Percentiles rank a stretch among this genome's conserved stretches.
These are phyloP conservation scores for Beauveria medogensis DNA, from an alignment of 2,329 filamentous ascomycete genomes.

Conservation along the genomic window DNA sequence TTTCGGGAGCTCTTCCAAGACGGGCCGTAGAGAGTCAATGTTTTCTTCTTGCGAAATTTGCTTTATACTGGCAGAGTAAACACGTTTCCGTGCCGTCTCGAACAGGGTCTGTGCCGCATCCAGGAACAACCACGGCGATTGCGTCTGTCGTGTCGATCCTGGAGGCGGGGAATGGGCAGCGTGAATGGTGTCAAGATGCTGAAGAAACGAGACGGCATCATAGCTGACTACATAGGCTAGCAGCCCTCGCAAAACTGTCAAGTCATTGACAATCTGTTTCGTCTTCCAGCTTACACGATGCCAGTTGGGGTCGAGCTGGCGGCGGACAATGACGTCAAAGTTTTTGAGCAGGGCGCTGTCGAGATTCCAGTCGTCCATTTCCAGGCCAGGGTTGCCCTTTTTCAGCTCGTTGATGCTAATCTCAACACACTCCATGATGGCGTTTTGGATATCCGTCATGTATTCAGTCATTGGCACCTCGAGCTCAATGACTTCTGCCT, in stretches of 20 bases:
- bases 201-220: constrained; percentile 84
- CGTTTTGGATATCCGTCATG: constrained; percentile 90
- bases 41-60: constrained; percentile 37
- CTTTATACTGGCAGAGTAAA: constrained; percentile 66
- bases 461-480: constrained; percentile 92
- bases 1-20: constrained; percentile 91
- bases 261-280: constrained; percentile 84
- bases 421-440: constrained; percentile 92
- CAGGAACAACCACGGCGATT: constrained; percentile 92
- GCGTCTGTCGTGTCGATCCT: constrained; percentile 77
- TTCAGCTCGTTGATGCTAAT: constrained; percentile 89
- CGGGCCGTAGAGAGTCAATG: constrained; percentile 61
- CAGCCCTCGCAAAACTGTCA: constrained; percentile 75
- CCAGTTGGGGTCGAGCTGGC: constrained; percentile 94
- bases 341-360: constrained; percentile 88
- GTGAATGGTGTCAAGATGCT: constrained; percentile 89
- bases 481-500: constrained; percentile 93
- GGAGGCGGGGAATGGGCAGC: constrained; percentile 83
- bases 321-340: constrained; percentile 80
- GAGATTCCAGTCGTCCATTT: constrained; percentile 95
- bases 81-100: constrained; percentile 76
- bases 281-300: constrained; percentile 94
- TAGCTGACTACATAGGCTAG: constrained; percentile 76
- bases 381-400: constrained; percentile 79
- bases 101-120: constrained; percentile 94